Conservation (phyloP, 148 eudicot genomes). For the Persicaria maculosa region DNA sequence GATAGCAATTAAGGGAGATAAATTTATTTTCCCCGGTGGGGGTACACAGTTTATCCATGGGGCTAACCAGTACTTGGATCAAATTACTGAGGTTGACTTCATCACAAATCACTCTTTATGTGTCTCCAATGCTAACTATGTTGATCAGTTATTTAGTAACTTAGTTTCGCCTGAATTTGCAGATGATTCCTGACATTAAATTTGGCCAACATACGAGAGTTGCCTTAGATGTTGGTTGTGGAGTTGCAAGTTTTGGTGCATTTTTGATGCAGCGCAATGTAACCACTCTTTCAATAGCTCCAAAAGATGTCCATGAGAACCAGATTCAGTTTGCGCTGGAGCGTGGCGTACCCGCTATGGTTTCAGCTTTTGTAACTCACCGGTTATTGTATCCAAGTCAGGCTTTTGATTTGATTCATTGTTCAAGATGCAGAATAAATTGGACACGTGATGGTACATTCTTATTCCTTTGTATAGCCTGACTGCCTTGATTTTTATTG, state of each 20-base stretch:
- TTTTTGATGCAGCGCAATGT: slow-evolving; percentile 58
- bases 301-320: slow-evolving; percentile 64
- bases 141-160: neutral
- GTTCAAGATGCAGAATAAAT: slow-evolving; percentile 67
- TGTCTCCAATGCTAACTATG: slow-evolving; percentile 4
- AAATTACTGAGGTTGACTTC: slow-evolving; percentile 50
- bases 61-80: slow-evolving; percentile 67
- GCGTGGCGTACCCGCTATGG: slow-evolving; percentile 80
- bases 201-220: slow-evolving; percentile 55
- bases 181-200: slow-evolving; percentile 70
- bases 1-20: slow-evolving; percentile 48
- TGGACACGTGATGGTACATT: slow-evolving; percentile 69
- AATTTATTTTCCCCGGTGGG: slow-evolving; percentile 54
- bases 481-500: too few relatives aligned
- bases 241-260: slow-evolving; percentile 79
- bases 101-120: neutral
- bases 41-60: slow-evolving; percentile 62
- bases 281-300: slow-evolving; percentile 59
- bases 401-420: slow-evolving; percentile 75
- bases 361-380: slow-evolving; percentile 51
- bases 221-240: slow-evolving; percentile 68
- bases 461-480: neutral
- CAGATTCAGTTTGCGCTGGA: slow-evolving; percentile 70
- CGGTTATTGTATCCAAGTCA: slow-evolving; percentile 72
- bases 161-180: slow-evolving; percentile 18